Base-by-base conservation (phyloP, 1,284 basidiomycete genomes). In the Pseudozyma pruni region DNA sequence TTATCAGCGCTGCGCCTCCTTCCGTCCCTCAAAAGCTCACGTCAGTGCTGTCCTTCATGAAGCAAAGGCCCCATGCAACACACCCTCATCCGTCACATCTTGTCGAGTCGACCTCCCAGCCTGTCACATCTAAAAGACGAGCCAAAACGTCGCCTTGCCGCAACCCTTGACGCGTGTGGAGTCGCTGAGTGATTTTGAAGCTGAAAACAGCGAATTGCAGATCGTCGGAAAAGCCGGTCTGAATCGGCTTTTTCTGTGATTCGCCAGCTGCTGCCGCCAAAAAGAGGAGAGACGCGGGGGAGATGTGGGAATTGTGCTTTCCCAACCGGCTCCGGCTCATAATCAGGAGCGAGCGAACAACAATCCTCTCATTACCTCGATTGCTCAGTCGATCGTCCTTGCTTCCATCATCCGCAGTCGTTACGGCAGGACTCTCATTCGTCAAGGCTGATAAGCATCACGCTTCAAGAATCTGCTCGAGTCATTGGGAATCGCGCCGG, bases 91-190 rank as follows among this genome's bases (percentile, higher is more conserved):
- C n/a, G n/a, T n/a, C n/a, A n/a, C n/a, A n/a, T n/a, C n/a, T n/a
- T n/a, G n/a, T n/a, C n/a, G n/a, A n/a, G n/a, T n/a, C n/a, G n/a
- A n/a, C n/a, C n/a, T n/a, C n/a, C n/a, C n/a, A n/a, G n/a, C n/a
- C n/a, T n/a, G n/a, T n/a, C 27, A 29, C 27, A 29, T 29, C 27
- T 11, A 29, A 11, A 29, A 29, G n/a, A n/a, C n/a, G n/a, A n/a
- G n/a, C n/a, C n/a, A n/a, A n/a, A n/a, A n/a, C n/a, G n/a, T n/a
- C n/a, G n/a, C n/a, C n/a, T n/a, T n/a, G n/a, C n/a, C n/a, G n/a
- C n/a, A n/a, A n/a, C n/a, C n/a, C 19, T 27, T 13, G 44, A 37
- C 41, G 50, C 50, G 50, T 52, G 50, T 52, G 33, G 50, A 53
- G n/a, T 11, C 23, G 32, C 10, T 16, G 10, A 11, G 17, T 13